Evolutionary conservation across 805 yeast genomes (phyloP), one percentile per base, ranked within the genome.

Genomic region (Wickerhamiella nectarea): DNA sequence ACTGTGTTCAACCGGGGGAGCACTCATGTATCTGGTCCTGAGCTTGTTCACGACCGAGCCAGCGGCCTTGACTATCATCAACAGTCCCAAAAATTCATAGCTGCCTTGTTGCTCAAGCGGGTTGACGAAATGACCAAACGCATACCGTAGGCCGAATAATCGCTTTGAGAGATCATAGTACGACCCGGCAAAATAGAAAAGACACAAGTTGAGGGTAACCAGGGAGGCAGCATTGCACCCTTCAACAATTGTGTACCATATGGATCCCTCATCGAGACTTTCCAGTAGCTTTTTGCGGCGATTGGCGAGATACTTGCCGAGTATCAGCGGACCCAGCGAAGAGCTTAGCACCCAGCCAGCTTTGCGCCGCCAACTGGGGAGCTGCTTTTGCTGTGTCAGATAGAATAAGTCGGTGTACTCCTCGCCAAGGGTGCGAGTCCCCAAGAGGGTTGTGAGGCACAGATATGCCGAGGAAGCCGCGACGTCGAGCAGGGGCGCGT

Each of bases 341-440:
- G 76, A 78, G 0, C 78, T 64, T 2, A 73, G 42, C 0, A 84
- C 67, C 54, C 76, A 86, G 4, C 76, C 74, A 1, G 76, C 46
- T 44, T 84, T 66, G 22, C 73, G 65, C 34, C 42, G 20, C 38
- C 50, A 41, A 5, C 55, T 46, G 1, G 58, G 66, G 3, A 59
- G 43, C 6, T 36, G 15, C 10, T 57, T 47, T n/a, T 49, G 41
- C 6, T 50, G 31, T 3, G 59, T 56, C 9, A 55, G 38, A 36
- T 58, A 58, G 38, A 55, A 53, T 6, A 61, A 46, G 41, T 89
- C 95, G 11, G 86, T 86, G 60, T 89, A 89, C 61, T 89, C 96
- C 57, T 89, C 97, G 1, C 98, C 98, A 21, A 91, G 63, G 0
- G 97, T 89, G 43, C 89, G 69, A 1, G 82, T 73, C 0, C 89